These are phyloP conservation scores for Ensete glaucum DNA, from an alignment of 176 grass and related monocot genomes.

Conservation along the genomic window DNA sequence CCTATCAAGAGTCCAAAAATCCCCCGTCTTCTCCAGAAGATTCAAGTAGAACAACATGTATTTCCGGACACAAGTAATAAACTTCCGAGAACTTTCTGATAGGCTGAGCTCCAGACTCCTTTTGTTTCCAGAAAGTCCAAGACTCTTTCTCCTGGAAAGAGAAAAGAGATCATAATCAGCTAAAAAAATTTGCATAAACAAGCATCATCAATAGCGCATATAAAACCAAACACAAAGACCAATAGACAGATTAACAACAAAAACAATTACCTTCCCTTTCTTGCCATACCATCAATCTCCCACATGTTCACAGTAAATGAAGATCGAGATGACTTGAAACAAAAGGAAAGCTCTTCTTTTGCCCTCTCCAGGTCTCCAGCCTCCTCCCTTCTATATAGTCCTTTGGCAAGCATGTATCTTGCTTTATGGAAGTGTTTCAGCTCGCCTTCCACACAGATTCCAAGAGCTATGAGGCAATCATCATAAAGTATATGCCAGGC, in stretches of 20 bases:
- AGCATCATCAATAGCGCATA: not conserved
- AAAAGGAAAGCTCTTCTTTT: conserved; percentile 91
- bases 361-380: conserved; percentile 64
- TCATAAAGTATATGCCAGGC: conserved; percentile 94
- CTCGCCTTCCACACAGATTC: conserved; percentile 81
- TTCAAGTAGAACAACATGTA: conserved; percentile 82
- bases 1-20: conserved; percentile 80
- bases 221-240: not conserved
- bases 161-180: not conserved
- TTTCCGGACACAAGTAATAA: conserved; percentile 93
- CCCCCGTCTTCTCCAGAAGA: conserved; percentile 74
- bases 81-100: conserved; percentile 97
- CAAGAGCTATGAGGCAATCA: conserved; percentile 74
- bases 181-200: no score
- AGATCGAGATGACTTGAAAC: conserved; percentile 95
- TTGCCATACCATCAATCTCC: conserved; percentile 91
- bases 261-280: conserved; percentile 65
- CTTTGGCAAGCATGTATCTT: conserved; percentile 89
- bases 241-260: not conserved
- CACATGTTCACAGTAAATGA: conserved; percentile 96
- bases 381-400: conserved; percentile 70
- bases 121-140: conserved; percentile 70
- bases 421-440: conserved; percentile 97
- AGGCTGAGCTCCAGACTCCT: conserved; percentile 93
- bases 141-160: conserved; percentile 72